Evolutionary conservation across 2,329 filamentous ascomycete species (phyloP).

Genomic region (Diaporthe caulivora): DNA sequence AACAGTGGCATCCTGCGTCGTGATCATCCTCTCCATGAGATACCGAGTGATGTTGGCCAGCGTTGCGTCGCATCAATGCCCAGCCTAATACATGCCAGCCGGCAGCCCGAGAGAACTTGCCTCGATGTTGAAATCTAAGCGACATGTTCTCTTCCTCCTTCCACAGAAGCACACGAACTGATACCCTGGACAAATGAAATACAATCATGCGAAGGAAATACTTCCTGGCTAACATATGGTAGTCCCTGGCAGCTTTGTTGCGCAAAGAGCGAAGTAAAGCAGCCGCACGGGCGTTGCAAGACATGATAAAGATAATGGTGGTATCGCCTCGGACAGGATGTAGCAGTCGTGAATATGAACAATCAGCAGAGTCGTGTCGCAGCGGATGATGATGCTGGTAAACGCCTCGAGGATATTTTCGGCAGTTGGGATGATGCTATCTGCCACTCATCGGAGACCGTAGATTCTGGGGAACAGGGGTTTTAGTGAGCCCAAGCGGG

Average conservation of each 20-base stretch:
- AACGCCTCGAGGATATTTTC: constrained; percentile 10
- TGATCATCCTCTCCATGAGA: constrained; percentile 34
- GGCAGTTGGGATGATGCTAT: constrained; percentile 22
- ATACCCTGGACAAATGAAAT: constrained; percentile 40
- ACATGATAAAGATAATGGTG: constrained; percentile 36
- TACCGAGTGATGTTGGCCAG: constrained; percentile 27
- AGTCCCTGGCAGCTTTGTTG: constrained; percentile 22
- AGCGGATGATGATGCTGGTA: constrained; percentile 1
- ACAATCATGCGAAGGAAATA: constrained; percentile 38
- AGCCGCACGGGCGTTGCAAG: constrained; percentile 21
- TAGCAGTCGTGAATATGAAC: constrained; percentile 6
- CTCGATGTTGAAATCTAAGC: constrained; percentile 38
- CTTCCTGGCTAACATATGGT: constrained; percentile 43
- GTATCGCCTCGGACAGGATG: constrained; percentile 23
- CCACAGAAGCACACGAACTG: constrained; percentile 17
- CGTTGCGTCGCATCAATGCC: constrained; percentile 32
- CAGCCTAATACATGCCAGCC: constrained; percentile 36
- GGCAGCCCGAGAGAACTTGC: constrained; percentile 36
- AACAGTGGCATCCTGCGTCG: constrained; percentile 38
- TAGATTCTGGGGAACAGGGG: not conserved
- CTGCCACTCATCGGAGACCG: not conserved
- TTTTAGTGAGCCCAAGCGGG: constrained; percentile 37
- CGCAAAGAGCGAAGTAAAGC: constrained; percentile 17
- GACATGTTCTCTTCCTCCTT: constrained; percentile 21
- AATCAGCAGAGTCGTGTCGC: constrained; percentile 17